A percentile compares a stretch with the other conserved stretches of the same genome.
These are phyloP conservation scores for Cercospora brassicicola DNA, from an alignment of 2,329 filamentous ascomycete species.

Conservation along the genomic window DNA sequence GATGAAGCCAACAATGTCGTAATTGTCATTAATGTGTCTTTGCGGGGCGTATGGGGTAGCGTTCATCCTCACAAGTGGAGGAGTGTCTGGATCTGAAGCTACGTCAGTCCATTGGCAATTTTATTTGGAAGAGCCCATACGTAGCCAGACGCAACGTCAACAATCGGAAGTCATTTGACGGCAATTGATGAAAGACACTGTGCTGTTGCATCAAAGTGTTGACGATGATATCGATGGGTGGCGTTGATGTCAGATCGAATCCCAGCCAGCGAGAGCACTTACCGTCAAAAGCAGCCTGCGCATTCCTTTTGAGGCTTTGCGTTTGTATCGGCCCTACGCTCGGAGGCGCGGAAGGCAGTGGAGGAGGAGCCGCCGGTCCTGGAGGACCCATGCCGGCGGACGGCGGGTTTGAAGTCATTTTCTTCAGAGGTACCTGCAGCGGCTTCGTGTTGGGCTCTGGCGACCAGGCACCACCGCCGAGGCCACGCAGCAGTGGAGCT, in stretches of 20 bases:
- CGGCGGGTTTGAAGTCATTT: constrained; percentile 37
- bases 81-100: constrained; percentile 30
- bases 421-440: neutral
- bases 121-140: constrained; percentile 10
- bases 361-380: constrained; percentile 18
- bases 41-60: constrained; percentile 62
- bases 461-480: neutral
- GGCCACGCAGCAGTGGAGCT: neutral
- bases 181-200: neutral
- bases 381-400: constrained; percentile 34
- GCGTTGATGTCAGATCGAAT: neutral
- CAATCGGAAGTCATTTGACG: neutral
- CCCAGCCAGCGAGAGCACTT: constrained; percentile 14
- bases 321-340: constrained; percentile 19
- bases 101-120: constrained; percentile 13
- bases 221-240: neutral
- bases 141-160: neutral
- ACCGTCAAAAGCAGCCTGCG: constrained; percentile 46
- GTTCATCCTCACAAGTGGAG: constrained; percentile 38
- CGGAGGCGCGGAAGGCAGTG: constrained; percentile 19
- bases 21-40: constrained; percentile 85
- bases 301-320: constrained; percentile 38
- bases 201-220: neutral
- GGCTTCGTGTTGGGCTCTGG: neutral
- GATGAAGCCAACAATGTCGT: constrained; percentile 97